Percentiles rank a stretch among this genome's conserved stretches.
phyloP scores from a whole-genome alignment of 495 filamentous ascomycete species.

The Annulohypoxylon stygium region DNA sequence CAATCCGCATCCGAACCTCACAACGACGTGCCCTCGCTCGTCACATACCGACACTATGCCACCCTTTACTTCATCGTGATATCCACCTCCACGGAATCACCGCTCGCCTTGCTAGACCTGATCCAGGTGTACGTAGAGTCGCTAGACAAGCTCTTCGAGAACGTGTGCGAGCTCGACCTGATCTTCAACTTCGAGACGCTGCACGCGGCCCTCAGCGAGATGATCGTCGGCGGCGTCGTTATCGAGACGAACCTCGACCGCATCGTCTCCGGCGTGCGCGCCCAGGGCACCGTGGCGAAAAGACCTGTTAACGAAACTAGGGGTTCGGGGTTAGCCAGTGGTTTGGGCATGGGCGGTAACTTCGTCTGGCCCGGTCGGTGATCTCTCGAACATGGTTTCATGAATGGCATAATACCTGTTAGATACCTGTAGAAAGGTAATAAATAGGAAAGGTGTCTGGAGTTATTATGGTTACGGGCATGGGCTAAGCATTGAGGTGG shows the following conservation, averaged over 20 bases:
- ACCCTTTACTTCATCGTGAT: conserved; percentile 99
- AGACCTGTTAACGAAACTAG: conserved; percentile 69
- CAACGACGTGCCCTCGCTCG: conserved; percentile 91
- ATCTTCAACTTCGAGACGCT: conserved; percentile 99
- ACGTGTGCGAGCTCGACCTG: conserved; percentile 96
- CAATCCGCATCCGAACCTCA: conserved; percentile 74
- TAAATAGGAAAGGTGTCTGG: conserved; percentile 23
- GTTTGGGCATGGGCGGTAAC: conserved; percentile 67
- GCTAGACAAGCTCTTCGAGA: conserved; percentile 94
- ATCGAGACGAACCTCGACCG: conserved; percentile 91
- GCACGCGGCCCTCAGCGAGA: conserved; percentile 90
- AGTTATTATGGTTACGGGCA: conserved; percentile 32
- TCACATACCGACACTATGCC: conserved; percentile 98
- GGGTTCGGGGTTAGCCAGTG: conserved; percentile 55
- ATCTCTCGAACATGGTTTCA: conserved; percentile 2
- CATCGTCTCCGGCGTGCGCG: conserved; percentile 86
- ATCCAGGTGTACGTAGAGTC: conserved; percentile 99
- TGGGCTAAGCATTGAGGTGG: conserved; percentile 28
- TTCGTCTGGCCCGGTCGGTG: conserved; percentile 71
- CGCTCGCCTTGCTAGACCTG: conserved; percentile 92
- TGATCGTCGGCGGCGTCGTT: conserved; percentile 96
- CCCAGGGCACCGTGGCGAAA: conserved; percentile 82
- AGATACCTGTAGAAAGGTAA: neutral
- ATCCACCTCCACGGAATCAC: conserved; percentile 95
- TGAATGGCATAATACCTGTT: neutral